Percentiles rank a stretch among this genome's conserved stretches.
Evolutionary conservation across 2,329 filamentous ascomycete genomes (phyloP).

Genomic region (Colletotrichum sp.): DNA sequence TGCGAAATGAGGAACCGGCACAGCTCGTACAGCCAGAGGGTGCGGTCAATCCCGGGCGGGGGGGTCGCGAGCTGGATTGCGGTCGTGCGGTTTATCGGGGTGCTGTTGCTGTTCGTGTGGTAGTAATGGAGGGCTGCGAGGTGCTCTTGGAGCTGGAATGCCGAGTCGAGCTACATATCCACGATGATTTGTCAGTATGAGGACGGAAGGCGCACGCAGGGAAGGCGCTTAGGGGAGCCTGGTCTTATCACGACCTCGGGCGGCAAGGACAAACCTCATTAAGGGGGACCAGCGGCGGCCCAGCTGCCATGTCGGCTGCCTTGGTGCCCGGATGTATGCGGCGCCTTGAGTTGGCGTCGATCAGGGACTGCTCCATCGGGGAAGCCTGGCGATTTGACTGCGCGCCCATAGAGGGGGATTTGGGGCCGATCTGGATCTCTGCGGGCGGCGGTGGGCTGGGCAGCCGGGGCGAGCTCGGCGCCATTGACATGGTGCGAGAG

Average conservation of each 20-base stretch:
- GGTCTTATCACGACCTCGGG: constrained; percentile 7
- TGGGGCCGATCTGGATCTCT: constrained; percentile 88
- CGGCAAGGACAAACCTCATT: constrained; percentile 68
- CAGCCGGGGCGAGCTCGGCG: constrained; percentile 85
- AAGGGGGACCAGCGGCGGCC: constrained; percentile 85
- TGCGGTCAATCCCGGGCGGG: constrained; percentile 81
- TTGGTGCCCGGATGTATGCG: constrained; percentile 93
- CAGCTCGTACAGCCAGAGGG: constrained; percentile 96
- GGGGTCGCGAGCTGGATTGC: constrained; percentile 80
- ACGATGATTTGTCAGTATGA: not conserved
- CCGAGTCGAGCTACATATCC: constrained; percentile 81
- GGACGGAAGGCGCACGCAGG: not conserved
- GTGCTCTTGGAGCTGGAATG: constrained; percentile 97
- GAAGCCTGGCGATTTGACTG: constrained; percentile 60
- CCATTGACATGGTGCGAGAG: constrained; percentile 54
- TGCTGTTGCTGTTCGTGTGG: constrained; percentile 71
- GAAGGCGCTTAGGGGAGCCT: not conserved
- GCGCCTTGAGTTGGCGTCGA: constrained; percentile 77
- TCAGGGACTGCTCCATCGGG: constrained; percentile 66
- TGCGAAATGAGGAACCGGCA: constrained; percentile 95
- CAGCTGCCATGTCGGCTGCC: constrained; percentile 89
- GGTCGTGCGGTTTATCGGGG: constrained; percentile 76
- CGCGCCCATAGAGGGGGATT: constrained; percentile 70
- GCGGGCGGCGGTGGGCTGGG: constrained; percentile 94
- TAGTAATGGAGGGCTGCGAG: constrained; percentile 89